Conservation (phyloP, 495 filamentous ascomycete species). For the Talaromyces stipitatus region DNA sequence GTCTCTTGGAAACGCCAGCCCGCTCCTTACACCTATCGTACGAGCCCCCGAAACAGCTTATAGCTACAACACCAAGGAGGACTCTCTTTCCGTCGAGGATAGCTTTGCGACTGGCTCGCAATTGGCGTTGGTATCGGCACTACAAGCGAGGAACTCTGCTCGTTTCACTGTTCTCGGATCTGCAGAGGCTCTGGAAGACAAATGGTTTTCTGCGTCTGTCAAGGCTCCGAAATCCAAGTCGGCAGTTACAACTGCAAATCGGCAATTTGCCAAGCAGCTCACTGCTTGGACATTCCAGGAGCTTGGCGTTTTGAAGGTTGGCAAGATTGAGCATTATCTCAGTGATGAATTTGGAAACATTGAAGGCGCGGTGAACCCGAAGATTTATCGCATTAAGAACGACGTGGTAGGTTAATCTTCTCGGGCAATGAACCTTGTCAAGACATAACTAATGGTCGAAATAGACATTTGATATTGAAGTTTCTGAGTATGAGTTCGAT, state of each 20-base stretch:
- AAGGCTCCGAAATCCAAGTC: slow-evolving; percentile 48
- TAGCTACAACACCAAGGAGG: slow-evolving; percentile 90
- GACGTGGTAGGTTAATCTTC: slow-evolving; percentile 65
- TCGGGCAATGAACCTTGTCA: slow-evolving; percentile 7
- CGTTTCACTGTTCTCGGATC: slow-evolving; percentile 83
- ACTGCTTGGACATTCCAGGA: slow-evolving; percentile 93
- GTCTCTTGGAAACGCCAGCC: slow-evolving; percentile 63
- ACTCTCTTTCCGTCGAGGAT: slow-evolving; percentile 63
- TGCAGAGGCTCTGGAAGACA: slow-evolving; percentile 76
- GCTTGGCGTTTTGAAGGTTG: slow-evolving; percentile 79
- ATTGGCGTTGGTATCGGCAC: slow-evolving; percentile 67
- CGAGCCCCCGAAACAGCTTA: slow-evolving; percentile 78
- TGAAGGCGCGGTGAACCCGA: slow-evolving; percentile 58
- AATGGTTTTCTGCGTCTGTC: slow-evolving; percentile 83
- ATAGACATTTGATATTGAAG: slow-evolving; percentile 80
- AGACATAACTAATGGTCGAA: slow-evolving; percentile 16
- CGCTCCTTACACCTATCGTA: slow-evolving; percentile 72
- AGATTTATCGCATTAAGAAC: slow-evolving; percentile 94
- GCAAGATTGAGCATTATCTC: slow-evolving; percentile 73
- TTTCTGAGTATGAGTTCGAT: slow-evolving; percentile 73
- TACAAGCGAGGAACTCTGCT: slow-evolving; percentile 91
- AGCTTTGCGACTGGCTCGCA: slow-evolving; percentile 78
- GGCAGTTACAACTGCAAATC: slow-evolving; percentile 61
- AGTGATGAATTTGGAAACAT: slow-evolving; percentile 33
- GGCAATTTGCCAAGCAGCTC: slow-evolving; percentile 76